Evolutionary conservation across 2,329 filamentous ascomycete genomes (phyloP).

Genomic region (Diaporthe eres): DNA sequence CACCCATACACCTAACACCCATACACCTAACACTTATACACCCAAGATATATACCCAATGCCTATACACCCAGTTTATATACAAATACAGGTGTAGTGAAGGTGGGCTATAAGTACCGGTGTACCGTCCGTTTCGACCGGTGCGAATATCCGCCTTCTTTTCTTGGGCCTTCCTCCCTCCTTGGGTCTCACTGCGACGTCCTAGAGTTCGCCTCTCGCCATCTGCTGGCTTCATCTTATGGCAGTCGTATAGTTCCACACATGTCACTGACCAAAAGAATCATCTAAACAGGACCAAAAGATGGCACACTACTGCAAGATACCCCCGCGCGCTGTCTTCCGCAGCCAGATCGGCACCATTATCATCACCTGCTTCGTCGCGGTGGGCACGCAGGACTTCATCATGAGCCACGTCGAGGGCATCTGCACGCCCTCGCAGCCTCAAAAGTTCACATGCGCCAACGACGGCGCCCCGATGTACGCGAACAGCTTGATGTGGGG

Average conservation of each 20-base stretch:
- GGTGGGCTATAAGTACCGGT: too few species aligned
- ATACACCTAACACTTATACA: too few species aligned
- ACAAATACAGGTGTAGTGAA: too few species aligned
- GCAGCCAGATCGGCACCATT: slow-evolving; percentile 60
- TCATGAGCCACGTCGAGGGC: slow-evolving; percentile 55
- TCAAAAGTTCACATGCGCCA: slow-evolving; percentile 44
- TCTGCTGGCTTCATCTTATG: too few species aligned
- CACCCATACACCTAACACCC: too few species aligned
- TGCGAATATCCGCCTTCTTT: too few species aligned
- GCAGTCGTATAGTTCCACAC: neutral
- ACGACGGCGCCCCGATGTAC: slow-evolving; percentile 49
- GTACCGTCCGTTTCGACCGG: too few species aligned
- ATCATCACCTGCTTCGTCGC: slow-evolving; percentile 58
- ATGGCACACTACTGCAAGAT: slow-evolving; percentile 60
- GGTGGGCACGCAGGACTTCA: slow-evolving; percentile 58
- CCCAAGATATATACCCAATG: too few species aligned
- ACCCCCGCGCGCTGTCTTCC: slow-evolving; percentile 56
- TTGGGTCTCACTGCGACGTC: neutral
- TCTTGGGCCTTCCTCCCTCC: neutral
- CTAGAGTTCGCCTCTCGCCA: neutral
- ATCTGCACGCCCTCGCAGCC: slow-evolving; percentile 50
- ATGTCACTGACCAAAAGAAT: neutral
- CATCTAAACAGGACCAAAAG: slow-evolving; percentile 54
- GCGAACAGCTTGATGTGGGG: slow-evolving; percentile 54
- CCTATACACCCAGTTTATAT: too few species aligned